Conservation (phyloP, 1,284 basidiomycete species). For the Inonotus obliquus region DNA sequence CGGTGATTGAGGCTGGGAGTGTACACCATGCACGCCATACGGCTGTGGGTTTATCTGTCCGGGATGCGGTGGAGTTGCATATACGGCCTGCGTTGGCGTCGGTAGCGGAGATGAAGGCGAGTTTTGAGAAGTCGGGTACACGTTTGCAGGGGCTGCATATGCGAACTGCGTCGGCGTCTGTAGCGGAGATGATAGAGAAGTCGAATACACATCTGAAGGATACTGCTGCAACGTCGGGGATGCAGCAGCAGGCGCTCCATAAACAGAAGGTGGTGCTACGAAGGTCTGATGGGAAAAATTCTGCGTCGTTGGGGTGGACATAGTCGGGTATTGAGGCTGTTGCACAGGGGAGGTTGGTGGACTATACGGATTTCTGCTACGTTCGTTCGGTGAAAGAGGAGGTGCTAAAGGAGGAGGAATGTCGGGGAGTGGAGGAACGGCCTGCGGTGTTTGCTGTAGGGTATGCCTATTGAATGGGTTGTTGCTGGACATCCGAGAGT, state of each 20-base stretch:
- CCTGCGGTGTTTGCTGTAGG: neutral
- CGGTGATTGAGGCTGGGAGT: neutral
- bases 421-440: neutral
- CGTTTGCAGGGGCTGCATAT: neutral
- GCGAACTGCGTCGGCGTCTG: slow-evolving; percentile 5
- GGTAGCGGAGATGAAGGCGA: neutral
- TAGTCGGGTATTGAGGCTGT: neutral
- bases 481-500: neutral
- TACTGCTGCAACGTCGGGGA: slow-evolving; percentile 2
- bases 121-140: neutral
- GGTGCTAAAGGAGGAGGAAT: slow-evolving; percentile 9
- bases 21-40: neutral
- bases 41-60: neutral
- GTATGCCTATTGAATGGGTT: slow-evolving; percentile 1
- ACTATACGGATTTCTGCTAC: neutral
- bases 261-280: neutral
- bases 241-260: neutral
- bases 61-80: neutral
- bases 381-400: slow-evolving; percentile 2
- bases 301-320: neutral
- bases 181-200: neutral
- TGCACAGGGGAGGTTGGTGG: neutral
- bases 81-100: slow-evolving; percentile 3
- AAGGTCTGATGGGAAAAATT: neutral
- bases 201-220: neutral